These are phyloP conservation scores for Didymella pomorum DNA, from an alignment of 2,329 filamentous ascomycete species.

Conservation along the genomic window DNA sequence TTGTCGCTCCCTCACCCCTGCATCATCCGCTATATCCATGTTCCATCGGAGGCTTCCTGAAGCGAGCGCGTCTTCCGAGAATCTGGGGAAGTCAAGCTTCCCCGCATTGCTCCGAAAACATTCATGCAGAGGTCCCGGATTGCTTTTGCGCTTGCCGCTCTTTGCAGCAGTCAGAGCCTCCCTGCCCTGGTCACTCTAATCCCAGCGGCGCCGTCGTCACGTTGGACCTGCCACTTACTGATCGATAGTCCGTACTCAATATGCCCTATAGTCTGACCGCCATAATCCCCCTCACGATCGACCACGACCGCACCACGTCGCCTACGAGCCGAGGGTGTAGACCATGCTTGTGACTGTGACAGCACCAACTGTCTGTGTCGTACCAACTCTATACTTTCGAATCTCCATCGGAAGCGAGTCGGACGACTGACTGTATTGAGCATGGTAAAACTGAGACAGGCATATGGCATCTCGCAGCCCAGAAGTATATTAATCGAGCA, in stretches of 20 bases:
- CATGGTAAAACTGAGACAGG: neutral
- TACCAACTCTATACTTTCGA: neutral
- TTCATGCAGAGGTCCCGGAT: conserved; percentile 2
- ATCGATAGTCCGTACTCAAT: neutral
- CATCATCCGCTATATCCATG: neutral
- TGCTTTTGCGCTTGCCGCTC: neutral
- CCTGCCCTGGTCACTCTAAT: neutral
- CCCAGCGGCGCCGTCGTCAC: neutral
- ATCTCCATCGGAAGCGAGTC: neutral
- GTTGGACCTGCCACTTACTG: conserved; percentile 1
- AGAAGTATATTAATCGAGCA: conserved; percentile 6
- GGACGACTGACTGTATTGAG: neutral
- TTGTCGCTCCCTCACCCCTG: neutral
- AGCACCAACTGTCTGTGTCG: neutral
- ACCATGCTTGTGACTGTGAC: too few species aligned
- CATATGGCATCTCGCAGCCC: neutral
- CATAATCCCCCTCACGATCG: conserved; percentile 11
- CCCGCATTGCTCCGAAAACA: conserved; percentile 13
- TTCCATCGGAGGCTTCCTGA: conserved; percentile 16
- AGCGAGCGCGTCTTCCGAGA: conserved; percentile 7
- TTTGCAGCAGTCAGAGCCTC: neutral
- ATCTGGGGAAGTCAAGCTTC: conserved; percentile 13
- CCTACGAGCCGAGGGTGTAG: conserved; percentile 15
- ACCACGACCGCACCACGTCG: neutral
- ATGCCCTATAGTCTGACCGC: neutral